Conservation (phyloP, 352 stramenopile genomes). For the Globisporangium megalacanthum region DNA sequence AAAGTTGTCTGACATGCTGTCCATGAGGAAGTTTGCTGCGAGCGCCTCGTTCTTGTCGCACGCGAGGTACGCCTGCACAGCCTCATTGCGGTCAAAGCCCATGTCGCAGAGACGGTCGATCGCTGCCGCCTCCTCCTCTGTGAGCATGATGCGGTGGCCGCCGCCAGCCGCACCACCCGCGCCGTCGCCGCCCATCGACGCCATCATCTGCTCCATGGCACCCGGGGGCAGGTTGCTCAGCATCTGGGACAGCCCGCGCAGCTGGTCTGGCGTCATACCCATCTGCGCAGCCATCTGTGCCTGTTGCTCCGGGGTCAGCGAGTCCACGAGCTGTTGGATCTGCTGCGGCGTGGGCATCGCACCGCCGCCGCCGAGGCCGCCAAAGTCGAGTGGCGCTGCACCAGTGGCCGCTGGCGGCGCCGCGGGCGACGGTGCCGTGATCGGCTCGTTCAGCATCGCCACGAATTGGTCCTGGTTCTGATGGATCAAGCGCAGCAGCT, state of each 20-base stretch:
- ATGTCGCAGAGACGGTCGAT: slow-evolving; percentile 80
- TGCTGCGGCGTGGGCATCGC: slow-evolving; percentile 76
- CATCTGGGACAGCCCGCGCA: slow-evolving; percentile 84
- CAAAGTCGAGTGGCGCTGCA: slow-evolving; percentile 46
- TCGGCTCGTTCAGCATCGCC: slow-evolving; percentile 85
- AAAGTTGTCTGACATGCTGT: slow-evolving; percentile 77
- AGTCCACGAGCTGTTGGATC: slow-evolving; percentile 80
- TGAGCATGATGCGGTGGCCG: slow-evolving; percentile 70
- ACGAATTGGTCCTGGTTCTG: slow-evolving; percentile 86
- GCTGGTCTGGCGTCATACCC: slow-evolving; percentile 80
- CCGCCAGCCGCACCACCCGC: slow-evolving; percentile 33
- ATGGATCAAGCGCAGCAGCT: slow-evolving; percentile 80
- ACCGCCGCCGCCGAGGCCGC: slow-evolving; percentile 28
- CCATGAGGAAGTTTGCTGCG: slow-evolving; percentile 98
- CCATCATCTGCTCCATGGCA: slow-evolving; percentile 86
- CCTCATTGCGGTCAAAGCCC: slow-evolving; percentile 89
- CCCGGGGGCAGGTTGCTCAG: slow-evolving; percentile 76
- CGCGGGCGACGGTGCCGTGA: slow-evolving; percentile 40
- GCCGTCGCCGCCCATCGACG: slow-evolving; percentile 54
- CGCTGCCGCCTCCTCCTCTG: slow-evolving; percentile 70
- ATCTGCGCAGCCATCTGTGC: slow-evolving; percentile 80
- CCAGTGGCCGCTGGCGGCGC: slow-evolving; percentile 18
- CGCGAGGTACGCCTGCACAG: slow-evolving; percentile 96
- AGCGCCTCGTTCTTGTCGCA: slow-evolving; percentile 99
- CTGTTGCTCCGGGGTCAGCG: slow-evolving; percentile 69